Evolutionary conservation across 2,329 filamentous ascomycete species (phyloP).

Genomic region (Alternaria gansuensis): DNA sequence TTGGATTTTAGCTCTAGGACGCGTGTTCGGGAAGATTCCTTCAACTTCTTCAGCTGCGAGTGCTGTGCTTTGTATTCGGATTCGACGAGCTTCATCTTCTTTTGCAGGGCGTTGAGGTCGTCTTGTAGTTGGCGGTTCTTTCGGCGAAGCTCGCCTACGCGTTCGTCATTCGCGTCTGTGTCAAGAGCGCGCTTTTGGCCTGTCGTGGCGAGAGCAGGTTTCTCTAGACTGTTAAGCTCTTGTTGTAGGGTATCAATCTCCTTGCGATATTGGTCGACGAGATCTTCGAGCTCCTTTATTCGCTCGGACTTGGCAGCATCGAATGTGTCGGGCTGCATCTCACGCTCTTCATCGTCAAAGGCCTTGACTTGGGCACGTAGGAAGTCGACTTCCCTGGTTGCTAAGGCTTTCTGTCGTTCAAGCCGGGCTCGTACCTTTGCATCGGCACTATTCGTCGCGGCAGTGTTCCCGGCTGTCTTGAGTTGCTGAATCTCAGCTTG

Average conservation of each 20-base stretch:
- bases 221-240: conserved; percentile 75
- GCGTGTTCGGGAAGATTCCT: conserved; percentile 77
- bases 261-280: conserved; percentile 84
- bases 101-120: conserved; percentile 74
- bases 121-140: conserved; percentile 89
- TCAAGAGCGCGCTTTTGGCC: conserved; percentile 72
- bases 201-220: conserved; percentile 53
- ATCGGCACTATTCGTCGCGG: conserved; percentile 60
- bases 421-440: conserved; percentile 75
- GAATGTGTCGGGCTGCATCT: conserved; percentile 80
- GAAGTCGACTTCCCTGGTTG: conserved; percentile 92
- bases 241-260: conserved; percentile 79
- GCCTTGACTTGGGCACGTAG: conserved; percentile 90
- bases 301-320: conserved; percentile 78
- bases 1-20: conserved; percentile 90
- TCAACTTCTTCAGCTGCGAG: conserved; percentile 74
- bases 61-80: conserved; percentile 77
- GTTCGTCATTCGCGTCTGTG: conserved; percentile 68
- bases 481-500: conserved; percentile 75
- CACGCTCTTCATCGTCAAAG: conserved; percentile 84
- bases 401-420: conserved; percentile 84
- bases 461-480: conserved; percentile 58
- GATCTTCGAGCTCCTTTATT: conserved; percentile 81
- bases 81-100: conserved; percentile 73
- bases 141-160: conserved; percentile 81